Conservation (phyloP, 2,329 filamentous ascomycete species). For the Microthyrium microscopicum region DNA sequence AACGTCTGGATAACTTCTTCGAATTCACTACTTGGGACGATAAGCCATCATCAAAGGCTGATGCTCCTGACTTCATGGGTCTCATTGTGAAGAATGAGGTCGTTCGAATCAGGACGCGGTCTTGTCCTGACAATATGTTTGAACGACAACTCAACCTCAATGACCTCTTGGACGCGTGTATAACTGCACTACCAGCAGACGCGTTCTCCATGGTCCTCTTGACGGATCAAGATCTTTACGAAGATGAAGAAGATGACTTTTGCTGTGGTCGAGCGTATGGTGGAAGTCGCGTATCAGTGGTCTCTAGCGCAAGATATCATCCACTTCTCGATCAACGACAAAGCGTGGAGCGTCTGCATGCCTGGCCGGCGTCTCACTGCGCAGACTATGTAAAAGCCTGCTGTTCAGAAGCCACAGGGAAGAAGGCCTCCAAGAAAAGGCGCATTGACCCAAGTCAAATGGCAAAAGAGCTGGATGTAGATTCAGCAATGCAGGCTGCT, state of each 20-base stretch:
- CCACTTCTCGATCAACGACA: slow-evolving; percentile 29
- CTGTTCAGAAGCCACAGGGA: slow-evolving; percentile 12
- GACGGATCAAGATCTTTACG: slow-evolving; percentile 46
- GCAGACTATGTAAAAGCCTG: slow-evolving; percentile 28
- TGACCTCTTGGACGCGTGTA: slow-evolving; percentile 42
- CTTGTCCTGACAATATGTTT: slow-evolving; percentile 31
- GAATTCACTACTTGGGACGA: slow-evolving; percentile 34
- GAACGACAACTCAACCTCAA: slow-evolving; percentile 39
- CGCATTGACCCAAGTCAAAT: too few relatives aligned
- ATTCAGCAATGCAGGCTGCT: slow-evolving; percentile 10
- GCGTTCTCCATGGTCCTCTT: slow-evolving; percentile 43
- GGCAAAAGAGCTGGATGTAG: too few relatives aligned
- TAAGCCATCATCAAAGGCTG: slow-evolving; percentile 2
- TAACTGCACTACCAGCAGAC: slow-evolving; percentile 36
- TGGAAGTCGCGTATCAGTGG: slow-evolving; percentile 42
- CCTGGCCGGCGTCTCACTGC: slow-evolving; percentile 51
- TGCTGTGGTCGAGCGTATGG: slow-evolving; percentile 52
- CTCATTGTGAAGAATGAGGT: slow-evolving; percentile 23
- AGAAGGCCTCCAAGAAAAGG: too few relatives aligned
- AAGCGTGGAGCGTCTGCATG: slow-evolving; percentile 33
- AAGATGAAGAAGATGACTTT: slow-evolving; percentile 49
- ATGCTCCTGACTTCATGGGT: slow-evolving; percentile 21
- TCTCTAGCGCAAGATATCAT: slow-evolving; percentile 45
- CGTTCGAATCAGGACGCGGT: slow-evolving; percentile 35
- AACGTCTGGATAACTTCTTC: slow-evolving; percentile 23